These are phyloP conservation scores for Cephalotrichum gorgonifer DNA, from an alignment of 2,329 filamentous ascomycete species.

Conservation along the genomic window DNA sequence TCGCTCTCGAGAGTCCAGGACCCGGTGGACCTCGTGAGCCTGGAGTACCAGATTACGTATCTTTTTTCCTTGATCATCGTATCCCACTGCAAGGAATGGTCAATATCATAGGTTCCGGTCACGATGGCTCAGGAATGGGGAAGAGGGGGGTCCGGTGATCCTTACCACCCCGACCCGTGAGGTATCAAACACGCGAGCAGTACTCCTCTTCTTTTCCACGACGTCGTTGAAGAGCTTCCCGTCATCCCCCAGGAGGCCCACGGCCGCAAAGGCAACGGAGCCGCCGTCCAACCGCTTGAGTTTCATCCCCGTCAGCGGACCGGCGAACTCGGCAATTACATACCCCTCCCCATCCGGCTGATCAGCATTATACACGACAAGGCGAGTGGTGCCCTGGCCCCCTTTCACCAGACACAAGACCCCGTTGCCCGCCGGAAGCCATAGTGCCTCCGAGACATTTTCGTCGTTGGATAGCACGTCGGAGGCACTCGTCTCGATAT, in stretches of 20 bases:
- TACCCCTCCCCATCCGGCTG: conserved; percentile 12
- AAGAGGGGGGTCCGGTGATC: neutral
- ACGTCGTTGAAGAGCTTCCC: conserved; percentile 22
- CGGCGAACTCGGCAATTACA: conserved; percentile 19
- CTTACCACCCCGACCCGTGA: conserved; percentile 22
- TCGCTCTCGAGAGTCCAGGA: conserved; percentile 10
- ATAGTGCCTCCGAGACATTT: conserved; percentile 20
- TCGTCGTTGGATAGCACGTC: conserved; percentile 15
- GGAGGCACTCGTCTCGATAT: conserved; percentile 18
- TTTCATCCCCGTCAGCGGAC: conserved; percentile 20
- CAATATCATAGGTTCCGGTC: neutral
- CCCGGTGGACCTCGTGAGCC: conserved; percentile 13
- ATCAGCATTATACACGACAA: conserved; percentile 17
- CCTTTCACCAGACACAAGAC: conserved; percentile 20
- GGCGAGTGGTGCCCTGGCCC: conserved; percentile 18
- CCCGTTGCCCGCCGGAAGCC: conserved; percentile 21
- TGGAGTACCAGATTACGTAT: conserved; percentile 27
- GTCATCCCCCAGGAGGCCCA: conserved; percentile 19
- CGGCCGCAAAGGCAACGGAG: conserved; percentile 22
- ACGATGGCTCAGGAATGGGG: neutral
- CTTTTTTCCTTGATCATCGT: conserved; percentile 15
- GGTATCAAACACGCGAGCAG: conserved; percentile 18
- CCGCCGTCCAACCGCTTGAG: conserved; percentile 21
- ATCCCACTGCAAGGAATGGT: conserved; percentile 17
- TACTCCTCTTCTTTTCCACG: conserved; percentile 9